Base-by-base conservation (phyloP, 768 basidiomycete species). In the Macrolepiota fuliginosa region DNA sequence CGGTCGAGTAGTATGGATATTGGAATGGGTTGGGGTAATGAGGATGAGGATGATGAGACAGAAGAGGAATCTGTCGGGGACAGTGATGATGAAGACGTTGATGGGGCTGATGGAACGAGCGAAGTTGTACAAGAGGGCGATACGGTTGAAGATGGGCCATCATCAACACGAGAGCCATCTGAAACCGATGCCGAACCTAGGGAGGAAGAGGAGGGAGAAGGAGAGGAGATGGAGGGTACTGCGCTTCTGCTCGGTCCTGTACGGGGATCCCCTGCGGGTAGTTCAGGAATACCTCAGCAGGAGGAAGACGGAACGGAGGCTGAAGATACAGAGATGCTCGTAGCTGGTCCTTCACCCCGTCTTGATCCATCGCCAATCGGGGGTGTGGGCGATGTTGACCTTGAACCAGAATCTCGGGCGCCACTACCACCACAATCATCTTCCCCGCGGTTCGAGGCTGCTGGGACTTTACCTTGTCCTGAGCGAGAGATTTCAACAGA, bases 1-100 rank as follows among this genome's bases (percentile, higher is more conserved):
- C 81, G 86, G 15, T 88, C 88, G 1, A 81, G 77, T 46, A 88
- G 83, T 39, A 67, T 77, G 47, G 81, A 77, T 0, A 73, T 67
- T 70, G 74, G 65, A 45, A 62, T 51, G 62, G 71, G 57, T 62
- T 74, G 63, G 77, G 57, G 74, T 1, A 74, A 70, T 2, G 72
- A 65, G 9, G 74, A 68, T 7, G 66, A 65, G 3, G 70, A 70
- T 6, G 72, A 69, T 9, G 76, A 71, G 9, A 70, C 66, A 13
- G 73, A 67, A 1, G 72, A 68, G 1, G 73, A 62, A 0, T 71
- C 67, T 4, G 72, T 67, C 2, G 72, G 71, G 0, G 73, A 65
- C 1, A 77, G 67, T 1, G 72, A 67, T 13, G 68, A 73, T 7
- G 73, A 70, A 10, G 72, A 71, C 2, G 47, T n/a, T 39, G 49